Percentiles rank a stretch among this genome's conserved stretches.
Conservation (phyloP, 176 grass and related monocot genomes). For the Elymus sibiricus region DNA sequence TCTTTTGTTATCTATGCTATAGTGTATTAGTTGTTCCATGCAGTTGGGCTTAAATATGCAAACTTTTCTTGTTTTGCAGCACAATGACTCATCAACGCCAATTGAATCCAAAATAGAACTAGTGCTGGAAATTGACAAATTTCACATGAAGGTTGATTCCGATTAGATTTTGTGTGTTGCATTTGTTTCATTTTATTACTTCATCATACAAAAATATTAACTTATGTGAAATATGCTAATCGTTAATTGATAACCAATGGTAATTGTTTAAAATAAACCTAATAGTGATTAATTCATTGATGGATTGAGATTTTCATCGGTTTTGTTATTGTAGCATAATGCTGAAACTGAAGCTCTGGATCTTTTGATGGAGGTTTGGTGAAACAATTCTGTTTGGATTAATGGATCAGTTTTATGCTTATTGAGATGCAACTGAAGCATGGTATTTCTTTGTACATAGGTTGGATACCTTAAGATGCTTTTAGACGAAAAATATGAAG, state of each 20-base stretch:
- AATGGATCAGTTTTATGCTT: not conserved
- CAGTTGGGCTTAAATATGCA: not conserved
- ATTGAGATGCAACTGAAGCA: conserved; percentile 5
- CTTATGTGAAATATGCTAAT: not conserved
- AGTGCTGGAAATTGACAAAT: conserved; percentile 94
- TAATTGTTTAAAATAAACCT: not conserved
- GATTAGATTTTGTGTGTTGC: not conserved
- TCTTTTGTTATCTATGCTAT: not conserved
- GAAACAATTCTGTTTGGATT: not conserved
- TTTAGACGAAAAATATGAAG: not conserved
- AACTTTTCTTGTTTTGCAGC: conserved; percentile 43
- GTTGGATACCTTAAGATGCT: conserved; percentile 89
- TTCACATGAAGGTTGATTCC: conserved; percentile 92
- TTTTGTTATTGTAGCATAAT: conserved; percentile 63
- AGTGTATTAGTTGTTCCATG: not conserved
- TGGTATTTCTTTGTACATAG: conserved; percentile 32
- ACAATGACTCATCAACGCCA: conserved; percentile 58
- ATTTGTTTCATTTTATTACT: conserved; percentile 4
- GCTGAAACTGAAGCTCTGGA: conserved; percentile 96
- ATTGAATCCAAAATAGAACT: conserved; percentile 89
- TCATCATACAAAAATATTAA: not conserved
- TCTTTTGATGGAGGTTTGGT: conserved; percentile 93
- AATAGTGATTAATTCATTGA: not conserved
- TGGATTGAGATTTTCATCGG: not conserved
- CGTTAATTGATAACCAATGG: not conserved